Evolutionary conservation across 73 alveolate species (phyloP).

Genomic region (Vitrella brassicaformis): DNA sequence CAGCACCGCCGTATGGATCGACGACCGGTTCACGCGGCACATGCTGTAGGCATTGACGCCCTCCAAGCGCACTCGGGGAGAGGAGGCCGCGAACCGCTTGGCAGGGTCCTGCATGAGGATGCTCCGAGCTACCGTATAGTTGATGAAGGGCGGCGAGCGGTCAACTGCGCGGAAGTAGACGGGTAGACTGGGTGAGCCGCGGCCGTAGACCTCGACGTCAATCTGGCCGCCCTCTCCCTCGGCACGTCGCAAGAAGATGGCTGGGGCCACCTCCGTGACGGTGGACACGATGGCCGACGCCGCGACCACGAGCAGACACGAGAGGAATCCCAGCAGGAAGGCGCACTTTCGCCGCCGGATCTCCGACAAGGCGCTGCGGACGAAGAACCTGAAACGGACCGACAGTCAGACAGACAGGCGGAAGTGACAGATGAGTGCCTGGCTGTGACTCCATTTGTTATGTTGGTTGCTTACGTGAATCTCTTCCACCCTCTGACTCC

Average conservation of each 20-base stretch:
- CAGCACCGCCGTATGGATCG: no score
- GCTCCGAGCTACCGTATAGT: no score
- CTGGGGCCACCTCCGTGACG: constrained; percentile 67
- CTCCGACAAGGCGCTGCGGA: constrained; percentile 11
- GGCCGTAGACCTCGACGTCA: constrained; percentile 8
- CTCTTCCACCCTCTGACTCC: no score
- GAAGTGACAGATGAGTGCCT: no score
- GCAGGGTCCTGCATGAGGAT: no score
- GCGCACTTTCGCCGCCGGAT: constrained; percentile 55
- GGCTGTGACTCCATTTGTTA: no score
- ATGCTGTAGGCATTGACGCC: not conserved
- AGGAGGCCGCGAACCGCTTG: no score
- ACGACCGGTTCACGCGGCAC: not conserved
- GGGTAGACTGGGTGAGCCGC: no score
- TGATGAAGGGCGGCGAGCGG: no score
- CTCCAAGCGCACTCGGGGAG: not conserved
- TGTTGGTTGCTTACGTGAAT: no score
- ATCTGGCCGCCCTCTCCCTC: constrained; percentile 53
- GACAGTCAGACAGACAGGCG: no score
- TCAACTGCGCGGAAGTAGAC: no score
- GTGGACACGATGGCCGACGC: constrained; percentile 55
- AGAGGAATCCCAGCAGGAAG: constrained; percentile 60
- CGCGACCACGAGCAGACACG: constrained; percentile 58
- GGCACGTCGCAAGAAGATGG: constrained; percentile 57
- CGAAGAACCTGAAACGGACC: not conserved